phyloP scores from a whole-genome alignment of 192 early-diverging fungal species.

The Coemansia pectinata region DNA sequence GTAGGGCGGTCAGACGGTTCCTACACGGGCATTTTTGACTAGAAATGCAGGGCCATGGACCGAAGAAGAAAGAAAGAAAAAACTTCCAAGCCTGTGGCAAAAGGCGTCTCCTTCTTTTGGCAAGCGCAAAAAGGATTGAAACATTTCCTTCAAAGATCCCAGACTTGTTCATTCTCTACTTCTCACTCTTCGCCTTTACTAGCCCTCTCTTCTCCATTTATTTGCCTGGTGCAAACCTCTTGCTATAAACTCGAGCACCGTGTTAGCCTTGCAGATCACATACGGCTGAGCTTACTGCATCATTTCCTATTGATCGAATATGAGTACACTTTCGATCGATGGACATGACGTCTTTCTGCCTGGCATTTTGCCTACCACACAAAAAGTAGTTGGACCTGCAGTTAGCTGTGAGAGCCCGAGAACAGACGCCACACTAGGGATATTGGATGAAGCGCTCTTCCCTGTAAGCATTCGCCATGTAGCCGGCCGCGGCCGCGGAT shows the following conservation, averaged over 20 bases:
- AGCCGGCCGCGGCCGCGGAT: constrained; percentile 47
- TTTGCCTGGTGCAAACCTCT: background rate
- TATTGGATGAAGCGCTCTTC: constrained; percentile 1
- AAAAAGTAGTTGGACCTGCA: background rate
- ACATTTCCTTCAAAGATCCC: background rate
- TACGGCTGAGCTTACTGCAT: background rate
- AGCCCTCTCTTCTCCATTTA: background rate
- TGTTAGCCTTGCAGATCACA: background rate
- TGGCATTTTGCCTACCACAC: background rate
- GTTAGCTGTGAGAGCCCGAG: background rate
- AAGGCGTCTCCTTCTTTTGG: background rate
- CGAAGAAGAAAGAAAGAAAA: background rate
- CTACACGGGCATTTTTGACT: background rate
- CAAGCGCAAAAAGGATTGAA: background rate
- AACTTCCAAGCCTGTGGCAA: background rate
- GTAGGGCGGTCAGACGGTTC: background rate
- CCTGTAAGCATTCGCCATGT: constrained; percentile 36
- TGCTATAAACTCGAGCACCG: background rate
- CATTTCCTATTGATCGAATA: background rate
- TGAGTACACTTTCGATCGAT: background rate
- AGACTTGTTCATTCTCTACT: background rate
- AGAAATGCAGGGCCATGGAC: background rate
- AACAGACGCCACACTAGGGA: background rate
- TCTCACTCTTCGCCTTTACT: background rate
- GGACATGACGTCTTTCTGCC: background rate